A percentile compares a stretch with the other conserved stretches of the same genome.
phyloP scores from a whole-genome alignment of 1,284 basidiomycete genomes.

The Prillingera fragicola region DNA sequence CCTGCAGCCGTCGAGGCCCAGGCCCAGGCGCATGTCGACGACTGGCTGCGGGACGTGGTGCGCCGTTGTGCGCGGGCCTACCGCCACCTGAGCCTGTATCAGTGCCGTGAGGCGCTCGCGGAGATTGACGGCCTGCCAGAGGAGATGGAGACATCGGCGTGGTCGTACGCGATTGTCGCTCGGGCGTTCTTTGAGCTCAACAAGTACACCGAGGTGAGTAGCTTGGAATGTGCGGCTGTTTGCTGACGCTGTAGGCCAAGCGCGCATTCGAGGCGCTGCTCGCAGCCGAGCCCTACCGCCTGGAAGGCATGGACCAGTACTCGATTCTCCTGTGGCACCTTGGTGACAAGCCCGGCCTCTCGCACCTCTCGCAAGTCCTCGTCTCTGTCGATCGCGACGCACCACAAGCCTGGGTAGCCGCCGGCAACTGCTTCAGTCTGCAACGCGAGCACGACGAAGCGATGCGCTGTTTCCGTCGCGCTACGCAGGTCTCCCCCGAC shows the following conservation, averaged over 20 bases:
- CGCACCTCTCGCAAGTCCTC: slow-evolving; percentile 83
- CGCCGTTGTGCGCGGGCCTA: slow-evolving; percentile 72
- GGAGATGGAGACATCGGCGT: slow-evolving; percentile 66
- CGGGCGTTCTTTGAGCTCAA: slow-evolving; percentile 79
- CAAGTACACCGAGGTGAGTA: slow-evolving; percentile 75
- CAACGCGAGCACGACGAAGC: slow-evolving; percentile 87
- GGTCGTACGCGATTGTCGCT: slow-evolving; percentile 73
- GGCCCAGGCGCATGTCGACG: slow-evolving; percentile 68
- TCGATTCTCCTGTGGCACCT: slow-evolving; percentile 92
- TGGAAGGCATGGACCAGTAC: slow-evolving; percentile 87
- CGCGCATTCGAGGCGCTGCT: slow-evolving; percentile 76
- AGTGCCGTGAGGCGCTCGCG: slow-evolving; percentile 65
- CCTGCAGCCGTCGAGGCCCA: slow-evolving; percentile 62
- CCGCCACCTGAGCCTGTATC: slow-evolving; percentile 65
- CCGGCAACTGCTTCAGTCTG: slow-evolving; percentile 86
- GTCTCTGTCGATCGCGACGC: slow-evolving; percentile 71
- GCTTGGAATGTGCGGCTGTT: too few relatives aligned
- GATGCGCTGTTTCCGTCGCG: slow-evolving; percentile 82
- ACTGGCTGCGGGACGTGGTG: slow-evolving; percentile 74
- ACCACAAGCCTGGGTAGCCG: slow-evolving; percentile 87
- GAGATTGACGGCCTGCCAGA: slow-evolving; percentile 71
- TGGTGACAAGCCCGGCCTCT: slow-evolving; percentile 69
- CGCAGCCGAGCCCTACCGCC: slow-evolving; percentile 71
- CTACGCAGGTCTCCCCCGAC: slow-evolving; percentile 71
- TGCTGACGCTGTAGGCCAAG: slow-evolving; percentile 57